Conservation (phyloP, 2,329 filamentous ascomycete genomes). For the Penicillium freii region DNA sequence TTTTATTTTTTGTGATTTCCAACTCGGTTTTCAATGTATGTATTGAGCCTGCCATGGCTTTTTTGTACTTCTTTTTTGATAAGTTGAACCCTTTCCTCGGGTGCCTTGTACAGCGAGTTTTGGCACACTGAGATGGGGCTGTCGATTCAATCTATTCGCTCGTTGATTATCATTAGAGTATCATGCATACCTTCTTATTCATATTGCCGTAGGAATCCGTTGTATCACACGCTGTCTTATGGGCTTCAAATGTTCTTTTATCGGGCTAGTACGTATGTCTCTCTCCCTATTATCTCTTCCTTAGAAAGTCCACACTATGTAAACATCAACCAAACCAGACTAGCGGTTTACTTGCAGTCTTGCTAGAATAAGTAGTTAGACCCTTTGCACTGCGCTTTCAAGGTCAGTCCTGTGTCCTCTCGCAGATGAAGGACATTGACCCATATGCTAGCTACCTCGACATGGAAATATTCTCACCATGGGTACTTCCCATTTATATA, state of each 20-base stretch:
- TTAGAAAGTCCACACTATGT: neutral
- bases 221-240: neutral
- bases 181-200: neutral
- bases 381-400: neutral
- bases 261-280: too few relatives aligned
- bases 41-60: constrained; percentile 20
- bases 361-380: neutral
- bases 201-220: neutral
- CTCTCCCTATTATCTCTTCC: neutral
- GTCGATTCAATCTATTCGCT: constrained; percentile 16
- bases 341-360: neutral
- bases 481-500: neutral
- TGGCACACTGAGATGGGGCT: constrained; percentile 14
- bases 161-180: neutral
- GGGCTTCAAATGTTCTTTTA: neutral
- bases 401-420: neutral
- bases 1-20: constrained; percentile 11
- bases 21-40: constrained; percentile 26
- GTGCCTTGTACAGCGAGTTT: constrained; percentile 26
- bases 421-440: neutral
- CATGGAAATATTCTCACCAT: neutral
- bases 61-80: constrained; percentile 19
- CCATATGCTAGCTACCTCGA: neutral
- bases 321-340: neutral
- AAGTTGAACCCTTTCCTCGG: constrained; percentile 12